Evolutionary conservation across 495 filamentous ascomycete genomes (phyloP).

Genomic region (Symbiotaphrina buchneri): DNA sequence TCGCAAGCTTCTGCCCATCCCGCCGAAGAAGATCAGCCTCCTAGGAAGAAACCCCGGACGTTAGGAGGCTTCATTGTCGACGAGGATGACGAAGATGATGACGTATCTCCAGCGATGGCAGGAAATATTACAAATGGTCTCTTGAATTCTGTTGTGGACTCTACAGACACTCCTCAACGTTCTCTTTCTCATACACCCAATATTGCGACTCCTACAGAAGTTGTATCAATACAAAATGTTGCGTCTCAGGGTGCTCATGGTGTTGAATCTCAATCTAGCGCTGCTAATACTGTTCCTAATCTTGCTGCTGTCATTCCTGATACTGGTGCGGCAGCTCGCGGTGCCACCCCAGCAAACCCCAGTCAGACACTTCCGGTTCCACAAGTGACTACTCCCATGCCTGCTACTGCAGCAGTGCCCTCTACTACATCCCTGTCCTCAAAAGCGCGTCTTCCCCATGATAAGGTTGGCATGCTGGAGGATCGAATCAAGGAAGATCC

Average conservation of each 20-base stretch:
- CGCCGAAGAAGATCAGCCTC: no score
- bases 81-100: constrained; percentile 23
- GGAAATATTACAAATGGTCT: constrained; percentile 8
- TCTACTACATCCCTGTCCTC: no score
- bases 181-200: constrained; percentile 31
- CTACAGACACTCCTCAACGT: constrained; percentile 14
- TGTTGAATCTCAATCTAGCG: constrained; percentile 28
- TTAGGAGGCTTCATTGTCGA: constrained; percentile 65
- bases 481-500: constrained; percentile 81
- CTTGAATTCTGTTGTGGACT: constrained; percentile 8
- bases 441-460: constrained; percentile 43
- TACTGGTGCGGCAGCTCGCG: constrained; percentile 20
- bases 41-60: constrained; percentile 35
- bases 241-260: constrained; percentile 21
- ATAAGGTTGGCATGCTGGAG: constrained; percentile 67
- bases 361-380: constrained; percentile 18
- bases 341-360: constrained; percentile 9
- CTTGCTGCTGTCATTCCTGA: constrained; percentile 21
- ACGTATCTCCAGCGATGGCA: constrained; percentile 24
- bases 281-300: constrained; percentile 22
- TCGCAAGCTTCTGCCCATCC: constrained; percentile 1
- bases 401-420: constrained; percentile 13
- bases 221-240: constrained; percentile 33
- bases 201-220: constrained; percentile 31
- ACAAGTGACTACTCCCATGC: constrained; percentile 17